Conservation (phyloP, 2,329 filamentous ascomycete species). For the Knufia petricola region DNA sequence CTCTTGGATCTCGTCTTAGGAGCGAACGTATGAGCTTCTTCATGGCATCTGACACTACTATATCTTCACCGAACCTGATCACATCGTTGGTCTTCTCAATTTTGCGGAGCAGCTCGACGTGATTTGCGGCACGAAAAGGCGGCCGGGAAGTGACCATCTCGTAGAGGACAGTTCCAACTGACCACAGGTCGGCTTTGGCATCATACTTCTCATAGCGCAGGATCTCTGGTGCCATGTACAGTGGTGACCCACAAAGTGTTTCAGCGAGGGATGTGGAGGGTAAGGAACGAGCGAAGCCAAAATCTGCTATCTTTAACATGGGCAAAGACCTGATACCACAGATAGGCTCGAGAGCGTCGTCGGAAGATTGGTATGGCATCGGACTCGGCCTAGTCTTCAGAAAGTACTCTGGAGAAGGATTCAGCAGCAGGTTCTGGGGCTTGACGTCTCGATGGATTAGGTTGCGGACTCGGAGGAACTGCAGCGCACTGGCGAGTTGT, state of each 20-base stretch:
- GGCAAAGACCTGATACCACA: conserved; percentile 76
- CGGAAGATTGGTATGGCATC: conserved; percentile 67
- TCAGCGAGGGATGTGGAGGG: conserved; percentile 87
- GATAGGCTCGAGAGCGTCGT: conserved; percentile 69
- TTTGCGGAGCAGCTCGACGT: conserved; percentile 83
- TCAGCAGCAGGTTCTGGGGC: conserved; percentile 85
- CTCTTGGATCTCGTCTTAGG: conserved; percentile 74
- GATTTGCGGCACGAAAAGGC: conserved; percentile 85
- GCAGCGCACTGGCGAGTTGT: conserved; percentile 81
- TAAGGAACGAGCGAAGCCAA: conserved; percentile 91
- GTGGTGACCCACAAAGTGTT: conserved; percentile 87
- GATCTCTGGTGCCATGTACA: conserved; percentile 99
- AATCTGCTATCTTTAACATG: conserved; percentile 96
- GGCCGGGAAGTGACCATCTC: conserved; percentile 90
- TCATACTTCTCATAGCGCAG: conserved; percentile 95
- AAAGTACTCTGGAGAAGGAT: conserved; percentile 67
- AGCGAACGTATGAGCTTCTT: conserved; percentile 71
- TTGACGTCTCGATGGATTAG: conserved; percentile 96
- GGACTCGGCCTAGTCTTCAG: conserved; percentile 50
- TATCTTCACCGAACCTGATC: conserved; percentile 71
- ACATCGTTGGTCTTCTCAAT: conserved; percentile 83
- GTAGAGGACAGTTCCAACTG: conserved; percentile 86
- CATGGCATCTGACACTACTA: conserved; percentile 61
- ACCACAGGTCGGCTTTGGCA: conserved; percentile 95
- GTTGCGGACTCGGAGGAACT: conserved; percentile 75